phyloP scores from a whole-genome alignment of 2,329 filamentous ascomycete species.

The Colletotrichum tamarilloi region DNA sequence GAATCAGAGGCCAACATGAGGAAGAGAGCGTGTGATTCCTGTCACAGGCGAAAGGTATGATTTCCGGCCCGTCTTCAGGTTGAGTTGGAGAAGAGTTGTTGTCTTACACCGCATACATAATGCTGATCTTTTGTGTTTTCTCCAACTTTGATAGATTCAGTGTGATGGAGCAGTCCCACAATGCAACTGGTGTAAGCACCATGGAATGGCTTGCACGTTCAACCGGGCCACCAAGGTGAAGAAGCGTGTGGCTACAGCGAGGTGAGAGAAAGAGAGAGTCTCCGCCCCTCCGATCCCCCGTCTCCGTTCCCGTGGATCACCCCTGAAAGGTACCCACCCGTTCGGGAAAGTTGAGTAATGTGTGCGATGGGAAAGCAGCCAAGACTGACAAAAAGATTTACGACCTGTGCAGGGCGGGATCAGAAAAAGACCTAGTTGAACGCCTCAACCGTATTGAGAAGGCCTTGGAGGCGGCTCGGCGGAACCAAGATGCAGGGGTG shows the following conservation, averaged over 20 bases:
- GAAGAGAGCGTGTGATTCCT: constrained; percentile 59
- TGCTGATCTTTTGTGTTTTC: constrained; percentile 19
- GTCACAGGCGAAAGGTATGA: constrained; percentile 59
- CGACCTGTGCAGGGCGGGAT: constrained; percentile 32
- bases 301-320: not conserved
- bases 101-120: not conserved
- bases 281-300: not conserved
- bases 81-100: not conserved
- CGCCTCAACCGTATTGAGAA: constrained; percentile 53
- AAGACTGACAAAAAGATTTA: constrained; percentile 9
- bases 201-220: constrained; percentile 59
- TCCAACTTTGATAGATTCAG: constrained; percentile 55
- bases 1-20: constrained; percentile 31
- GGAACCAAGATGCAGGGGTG: constrained; percentile 15
- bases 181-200: constrained; percentile 64
- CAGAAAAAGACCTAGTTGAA: constrained; percentile 46
- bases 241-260: constrained; percentile 25
- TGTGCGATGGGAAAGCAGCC: too few relatives aligned
- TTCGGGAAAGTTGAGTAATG: not conserved
- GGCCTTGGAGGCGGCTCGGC: constrained; percentile 42
- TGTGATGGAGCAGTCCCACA: constrained; percentile 55
- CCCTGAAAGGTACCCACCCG: not conserved
- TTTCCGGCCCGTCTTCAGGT: not conserved
- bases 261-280: constrained; percentile 13
- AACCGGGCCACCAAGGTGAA: constrained; percentile 35